Percentiles rank a stretch among this genome's conserved stretches.
Conservation (phyloP, 139 green algal species). For the Tetradesmus obliquus region DNA sequence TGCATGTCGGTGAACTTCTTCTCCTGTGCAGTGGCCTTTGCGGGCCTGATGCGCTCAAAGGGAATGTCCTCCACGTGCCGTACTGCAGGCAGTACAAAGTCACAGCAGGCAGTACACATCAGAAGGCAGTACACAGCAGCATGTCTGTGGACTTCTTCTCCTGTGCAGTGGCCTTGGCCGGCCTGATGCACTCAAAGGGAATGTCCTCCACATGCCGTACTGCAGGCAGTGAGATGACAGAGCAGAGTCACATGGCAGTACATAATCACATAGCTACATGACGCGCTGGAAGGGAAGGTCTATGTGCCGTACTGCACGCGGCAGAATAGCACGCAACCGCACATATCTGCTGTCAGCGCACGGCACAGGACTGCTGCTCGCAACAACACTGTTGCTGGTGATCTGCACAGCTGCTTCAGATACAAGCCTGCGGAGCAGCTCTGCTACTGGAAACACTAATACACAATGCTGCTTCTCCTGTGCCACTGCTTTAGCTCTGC, state of each 20-base stretch:
- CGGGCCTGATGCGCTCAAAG: conserved; percentile 85
- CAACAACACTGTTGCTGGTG: no score
- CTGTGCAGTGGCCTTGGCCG: conserved; percentile 83
- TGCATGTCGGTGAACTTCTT: conserved; percentile 89
- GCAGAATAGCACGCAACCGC: no score
- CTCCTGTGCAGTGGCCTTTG: conserved; percentile 88
- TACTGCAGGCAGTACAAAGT: conserved; percentile 43
- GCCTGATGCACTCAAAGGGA: conserved; percentile 87
- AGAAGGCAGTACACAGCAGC: conserved; percentile 37
- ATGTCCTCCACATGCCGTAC: conserved; percentile 91
- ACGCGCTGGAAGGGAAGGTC: no score
- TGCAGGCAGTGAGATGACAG: neutral
- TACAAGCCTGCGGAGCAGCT: no score
- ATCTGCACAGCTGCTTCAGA: no score
- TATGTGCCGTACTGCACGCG: no score
- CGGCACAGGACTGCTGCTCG: no score
- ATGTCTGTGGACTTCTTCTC: conserved; percentile 91
- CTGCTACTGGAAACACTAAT: no score
- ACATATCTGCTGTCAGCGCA: no score
- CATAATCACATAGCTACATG: no score
- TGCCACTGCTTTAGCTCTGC: no score
- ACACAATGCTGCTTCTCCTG: no score
- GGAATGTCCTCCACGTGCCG: conserved; percentile 92
- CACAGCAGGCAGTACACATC: neutral
- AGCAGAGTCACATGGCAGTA: neutral